phyloP scores from a whole-genome alignment of 257 asterid species.

The Henckelia pumila region DNA sequence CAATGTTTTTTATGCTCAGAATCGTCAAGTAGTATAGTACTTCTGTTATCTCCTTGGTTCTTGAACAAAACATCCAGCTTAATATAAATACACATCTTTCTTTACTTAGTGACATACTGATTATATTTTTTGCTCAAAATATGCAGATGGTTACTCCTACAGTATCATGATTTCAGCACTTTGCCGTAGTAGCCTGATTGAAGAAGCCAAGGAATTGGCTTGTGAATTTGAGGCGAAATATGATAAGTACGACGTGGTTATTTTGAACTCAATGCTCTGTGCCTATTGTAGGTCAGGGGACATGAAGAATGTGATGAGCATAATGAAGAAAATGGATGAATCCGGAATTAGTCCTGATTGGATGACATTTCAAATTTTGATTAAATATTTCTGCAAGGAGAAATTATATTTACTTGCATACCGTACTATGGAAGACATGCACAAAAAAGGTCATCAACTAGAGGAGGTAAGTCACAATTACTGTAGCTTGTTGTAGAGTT shows the following conservation, averaged over 20 bases:
- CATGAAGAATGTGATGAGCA: slow-evolving; percentile 92
- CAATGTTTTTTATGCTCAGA: slow-evolving; percentile 1
- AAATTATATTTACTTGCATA: slow-evolving; percentile 72
- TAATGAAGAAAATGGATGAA: slow-evolving; percentile 95
- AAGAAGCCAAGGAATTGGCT: slow-evolving; percentile 88
- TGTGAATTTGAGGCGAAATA: slow-evolving; percentile 70
- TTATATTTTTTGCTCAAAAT: slow-evolving; percentile 26
- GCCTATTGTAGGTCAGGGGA: slow-evolving; percentile 92
- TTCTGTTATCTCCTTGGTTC: neutral
- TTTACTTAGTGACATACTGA: slow-evolving; percentile 20
- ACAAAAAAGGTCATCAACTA: slow-evolving; percentile 77
- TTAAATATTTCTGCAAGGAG: slow-evolving; percentile 87
- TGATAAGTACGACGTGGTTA: slow-evolving; percentile 84
- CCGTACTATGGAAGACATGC: slow-evolving; percentile 90
- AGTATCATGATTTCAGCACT: slow-evolving; percentile 94
- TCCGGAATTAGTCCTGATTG: slow-evolving; percentile 76
- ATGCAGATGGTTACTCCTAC: slow-evolving; percentile 86
- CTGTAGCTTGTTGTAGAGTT: neutral
- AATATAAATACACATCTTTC: slow-evolving; percentile 7
- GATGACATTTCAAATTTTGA: slow-evolving; percentile 76
- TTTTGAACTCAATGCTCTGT: slow-evolving; percentile 84
- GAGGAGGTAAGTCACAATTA: slow-evolving; percentile 58
- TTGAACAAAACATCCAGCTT: slow-evolving; percentile 5
- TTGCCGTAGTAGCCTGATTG: slow-evolving; percentile 67
- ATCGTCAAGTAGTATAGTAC: neutral